A percentile compares a stretch with the other conserved stretches of the same genome.
Conservation (phyloP, 768 basidiomycete genomes). For the Galerina marginata region DNA sequence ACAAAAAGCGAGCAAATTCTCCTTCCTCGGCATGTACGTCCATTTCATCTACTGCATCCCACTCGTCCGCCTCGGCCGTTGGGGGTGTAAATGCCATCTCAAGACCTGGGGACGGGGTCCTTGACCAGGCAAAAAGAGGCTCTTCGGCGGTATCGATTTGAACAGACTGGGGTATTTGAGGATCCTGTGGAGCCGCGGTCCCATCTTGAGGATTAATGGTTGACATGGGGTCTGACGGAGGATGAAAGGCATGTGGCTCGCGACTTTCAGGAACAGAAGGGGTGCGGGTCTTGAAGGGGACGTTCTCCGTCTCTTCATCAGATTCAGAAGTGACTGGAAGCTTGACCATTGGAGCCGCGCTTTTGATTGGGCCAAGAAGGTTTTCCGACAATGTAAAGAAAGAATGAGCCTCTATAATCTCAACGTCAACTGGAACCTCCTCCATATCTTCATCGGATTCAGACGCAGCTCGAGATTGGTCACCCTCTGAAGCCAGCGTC, state of each 20-base stretch:
- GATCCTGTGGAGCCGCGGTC: background rate
- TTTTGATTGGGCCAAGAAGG: background rate
- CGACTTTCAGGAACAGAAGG: no score
- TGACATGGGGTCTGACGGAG: no score
- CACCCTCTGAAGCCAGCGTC: background rate
- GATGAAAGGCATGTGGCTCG: no score
- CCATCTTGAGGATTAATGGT: no score
- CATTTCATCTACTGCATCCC: slow-evolving; percentile 90
- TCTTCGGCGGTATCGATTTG: slow-evolving; percentile 8
- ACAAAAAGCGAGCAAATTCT: slow-evolving; percentile 91
- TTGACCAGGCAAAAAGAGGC: slow-evolving; percentile 30
- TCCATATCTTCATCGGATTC: slow-evolving; percentile 49
- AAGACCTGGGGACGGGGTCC: slow-evolving; percentile 32
- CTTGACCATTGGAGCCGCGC: no score
- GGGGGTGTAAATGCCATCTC: slow-evolving; percentile 17
- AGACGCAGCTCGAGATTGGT: background rate
- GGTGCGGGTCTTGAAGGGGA: no score
- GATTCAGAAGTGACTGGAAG: no score
- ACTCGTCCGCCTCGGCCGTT: slow-evolving; percentile 43
- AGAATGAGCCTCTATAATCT: background rate
- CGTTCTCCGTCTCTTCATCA: no score
- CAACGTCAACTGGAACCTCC: slow-evolving; percentile 30
- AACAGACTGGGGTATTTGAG: background rate
- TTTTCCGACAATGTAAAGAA: background rate
- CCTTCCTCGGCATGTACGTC: slow-evolving; percentile 79